These are phyloP conservation scores for Venturia carpophila DNA, from an alignment of 2,329 filamentous ascomycete species.

Conservation along the genomic window DNA sequence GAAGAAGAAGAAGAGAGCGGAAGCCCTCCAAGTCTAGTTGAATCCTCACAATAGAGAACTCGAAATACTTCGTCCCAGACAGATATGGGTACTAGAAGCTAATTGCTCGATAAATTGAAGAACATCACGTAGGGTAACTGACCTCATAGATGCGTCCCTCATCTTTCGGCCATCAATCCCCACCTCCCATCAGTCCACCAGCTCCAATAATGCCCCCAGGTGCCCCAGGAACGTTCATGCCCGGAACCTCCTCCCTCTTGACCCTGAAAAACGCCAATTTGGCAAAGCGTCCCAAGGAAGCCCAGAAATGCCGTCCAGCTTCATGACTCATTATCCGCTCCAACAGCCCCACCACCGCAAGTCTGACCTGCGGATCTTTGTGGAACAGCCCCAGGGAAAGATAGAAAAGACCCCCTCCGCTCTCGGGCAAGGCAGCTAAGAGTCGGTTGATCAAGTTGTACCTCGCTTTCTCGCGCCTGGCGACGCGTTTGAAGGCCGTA, in stretches of 20 bases:
- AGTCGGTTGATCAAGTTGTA: constrained; percentile 48
- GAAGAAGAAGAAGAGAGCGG: too few relatives aligned
- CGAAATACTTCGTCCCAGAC: too few relatives aligned
- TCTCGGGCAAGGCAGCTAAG: constrained; percentile 73
- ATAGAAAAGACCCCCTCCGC: constrained; percentile 83
- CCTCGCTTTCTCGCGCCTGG: constrained; percentile 21
- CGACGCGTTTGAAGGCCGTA: constrained; percentile 29
- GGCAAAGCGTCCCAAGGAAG: constrained; percentile 73
- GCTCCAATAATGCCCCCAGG: background rate
- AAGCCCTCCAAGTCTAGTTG: too few relatives aligned
- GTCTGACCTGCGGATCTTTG: constrained; percentile 69
- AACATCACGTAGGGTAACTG: background rate
- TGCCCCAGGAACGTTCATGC: background rate
- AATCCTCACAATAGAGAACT: too few relatives aligned
- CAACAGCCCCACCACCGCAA: constrained; percentile 69
- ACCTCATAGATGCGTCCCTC: background rate
- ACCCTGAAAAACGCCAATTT: constrained; percentile 79
- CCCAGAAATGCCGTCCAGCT: constrained; percentile 91
- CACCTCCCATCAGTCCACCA: background rate
- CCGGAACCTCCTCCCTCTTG: constrained; percentile 49
- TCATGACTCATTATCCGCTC: constrained; percentile 79
- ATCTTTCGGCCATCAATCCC: background rate
- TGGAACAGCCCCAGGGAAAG: constrained; percentile 87
- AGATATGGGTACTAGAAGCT: too few relatives aligned
- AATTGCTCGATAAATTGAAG: too few relatives aligned